These are phyloP conservation scores for Zangia roseola DNA, from an alignment of 768 basidiomycete genomes.

Conservation along the genomic window DNA sequence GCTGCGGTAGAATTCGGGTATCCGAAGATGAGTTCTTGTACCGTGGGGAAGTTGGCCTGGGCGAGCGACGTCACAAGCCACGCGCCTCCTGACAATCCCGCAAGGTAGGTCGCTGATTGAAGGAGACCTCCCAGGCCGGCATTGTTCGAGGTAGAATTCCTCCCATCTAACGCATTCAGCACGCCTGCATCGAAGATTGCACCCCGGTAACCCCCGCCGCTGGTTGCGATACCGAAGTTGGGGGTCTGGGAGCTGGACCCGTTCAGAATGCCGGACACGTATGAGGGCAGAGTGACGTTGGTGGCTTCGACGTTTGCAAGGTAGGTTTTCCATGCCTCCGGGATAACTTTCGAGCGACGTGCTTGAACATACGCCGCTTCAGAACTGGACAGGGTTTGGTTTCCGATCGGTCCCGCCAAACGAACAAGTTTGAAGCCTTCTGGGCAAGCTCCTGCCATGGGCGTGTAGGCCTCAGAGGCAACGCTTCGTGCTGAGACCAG, in stretches of 20 bases:
- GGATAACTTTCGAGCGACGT: slow-evolving; percentile 36
- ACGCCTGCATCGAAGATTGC: slow-evolving; percentile 55
- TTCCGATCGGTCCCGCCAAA: slow-evolving; percentile 21
- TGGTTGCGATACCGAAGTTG: slow-evolving; percentile 47
- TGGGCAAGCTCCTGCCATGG: slow-evolving; percentile 19
- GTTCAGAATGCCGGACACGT: slow-evolving; percentile 33
- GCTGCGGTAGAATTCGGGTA: slow-evolving; percentile 14
- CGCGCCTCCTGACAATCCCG: slow-evolving; percentile 49
- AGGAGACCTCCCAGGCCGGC: slow-evolving; percentile 50
- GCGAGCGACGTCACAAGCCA: slow-evolving; percentile 41
- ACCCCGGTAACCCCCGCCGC: slow-evolving; percentile 58
- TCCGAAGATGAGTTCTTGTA: slow-evolving; percentile 40
- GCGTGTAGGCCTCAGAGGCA: slow-evolving; percentile 27
- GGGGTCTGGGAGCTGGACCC: slow-evolving; percentile 27
- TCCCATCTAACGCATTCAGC: slow-evolving; percentile 46
- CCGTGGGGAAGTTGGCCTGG: slow-evolving; percentile 40
- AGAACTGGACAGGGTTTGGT: slow-evolving; percentile 34
- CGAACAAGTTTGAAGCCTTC: slow-evolving; percentile 29
- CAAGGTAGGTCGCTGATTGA: slow-evolving; percentile 51
- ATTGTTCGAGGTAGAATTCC: slow-evolving; percentile 41
- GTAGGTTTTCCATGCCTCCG: slow-evolving; percentile 40
- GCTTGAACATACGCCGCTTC: slow-evolving; percentile 39
- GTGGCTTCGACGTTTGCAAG: slow-evolving; percentile 37
- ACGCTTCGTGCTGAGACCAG: slow-evolving; percentile 20
- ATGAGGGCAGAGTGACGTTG: slow-evolving; percentile 30